Conservation (phyloP, 192 early-diverging fungal genomes). For the Spizellomyces sp. region DNA sequence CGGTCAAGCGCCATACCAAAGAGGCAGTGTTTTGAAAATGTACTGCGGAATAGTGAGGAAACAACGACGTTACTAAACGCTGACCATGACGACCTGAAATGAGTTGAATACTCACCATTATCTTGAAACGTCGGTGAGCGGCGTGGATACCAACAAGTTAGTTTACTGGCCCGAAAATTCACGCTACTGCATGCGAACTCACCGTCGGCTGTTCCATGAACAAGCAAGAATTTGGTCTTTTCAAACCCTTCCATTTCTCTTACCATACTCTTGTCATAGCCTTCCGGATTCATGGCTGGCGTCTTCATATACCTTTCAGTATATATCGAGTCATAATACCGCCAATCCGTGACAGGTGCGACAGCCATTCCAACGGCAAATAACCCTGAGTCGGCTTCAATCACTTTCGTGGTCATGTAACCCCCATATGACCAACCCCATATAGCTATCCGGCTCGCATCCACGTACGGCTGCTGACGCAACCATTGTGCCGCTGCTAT, state of each 20-base stretch:
- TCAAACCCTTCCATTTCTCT: slow-evolving; percentile 80
- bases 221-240: slow-evolving; percentile 74
- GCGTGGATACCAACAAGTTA: background rate
- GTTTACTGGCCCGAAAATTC: background rate
- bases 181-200: slow-evolving; percentile 29
- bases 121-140: background rate
- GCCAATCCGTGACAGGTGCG: slow-evolving; percentile 95
- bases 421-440: slow-evolving; percentile 99
- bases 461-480: slow-evolving; percentile 71
- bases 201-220: slow-evolving; percentile 91
- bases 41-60: slow-evolving; percentile 51
- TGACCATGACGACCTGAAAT: background rate
- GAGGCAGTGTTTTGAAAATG: slow-evolving; percentile 90
- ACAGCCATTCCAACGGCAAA: slow-evolving; percentile 90
- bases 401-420: slow-evolving; percentile 78
- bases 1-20: slow-evolving; percentile 77
- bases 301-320: slow-evolving; percentile 98
- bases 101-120: background rate
- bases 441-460: slow-evolving; percentile 77
- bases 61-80: background rate
- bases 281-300: slow-evolving; percentile 71
- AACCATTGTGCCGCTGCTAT: slow-evolving; percentile 77
- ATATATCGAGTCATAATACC: slow-evolving; percentile 82
- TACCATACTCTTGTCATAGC: slow-evolving; percentile 79
- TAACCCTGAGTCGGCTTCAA: slow-evolving; percentile 81